Conservation (phyloP, 805 yeast species). For the Sungouiella thailandica region DNA sequence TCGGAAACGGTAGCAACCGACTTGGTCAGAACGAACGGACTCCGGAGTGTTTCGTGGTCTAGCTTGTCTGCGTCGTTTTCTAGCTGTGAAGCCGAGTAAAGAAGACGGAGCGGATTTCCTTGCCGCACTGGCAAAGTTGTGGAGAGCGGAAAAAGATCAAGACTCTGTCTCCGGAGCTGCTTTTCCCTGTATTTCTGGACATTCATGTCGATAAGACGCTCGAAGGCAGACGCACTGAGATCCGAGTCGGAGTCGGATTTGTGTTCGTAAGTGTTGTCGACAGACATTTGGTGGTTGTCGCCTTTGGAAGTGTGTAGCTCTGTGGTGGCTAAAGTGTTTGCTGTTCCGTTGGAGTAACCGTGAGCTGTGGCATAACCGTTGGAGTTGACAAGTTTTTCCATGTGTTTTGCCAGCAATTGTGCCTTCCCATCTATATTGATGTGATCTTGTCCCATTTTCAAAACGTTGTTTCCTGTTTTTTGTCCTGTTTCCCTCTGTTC, state of each 20-base stretch:
- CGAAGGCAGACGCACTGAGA: conserved; percentile 24
- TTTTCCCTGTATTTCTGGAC: conserved; percentile 29
- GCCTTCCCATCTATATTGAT: too few species aligned
- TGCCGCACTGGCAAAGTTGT: not conserved
- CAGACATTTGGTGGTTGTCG: too few species aligned
- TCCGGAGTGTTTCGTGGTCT: conserved; percentile 3
- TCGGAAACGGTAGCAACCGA: conserved; percentile 35
- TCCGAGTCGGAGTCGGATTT: conserved; percentile 1
- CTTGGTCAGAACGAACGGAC: conserved; percentile 16
- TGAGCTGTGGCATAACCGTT: too few species aligned
- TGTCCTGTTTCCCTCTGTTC: too few species aligned
- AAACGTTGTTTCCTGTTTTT: too few species aligned
- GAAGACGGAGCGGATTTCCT: conserved; percentile 23
- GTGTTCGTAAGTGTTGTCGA: too few species aligned
- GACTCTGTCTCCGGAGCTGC: conserved; percentile 13
- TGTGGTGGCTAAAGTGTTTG: too few species aligned
- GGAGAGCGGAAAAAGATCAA: not conserved
- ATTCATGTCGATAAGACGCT: conserved; percentile 26
- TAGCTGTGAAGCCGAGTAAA: conserved; percentile 17
- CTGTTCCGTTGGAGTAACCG: too few species aligned
- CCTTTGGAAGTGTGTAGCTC: too few species aligned
- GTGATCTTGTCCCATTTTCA: too few species aligned
- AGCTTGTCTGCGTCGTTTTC: conserved; percentile 3
- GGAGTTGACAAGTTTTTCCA: too few species aligned
- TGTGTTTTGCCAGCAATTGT: too few species aligned